phyloP scores from a whole-genome alignment of 352 stramenopile species.

The Pythium phragmitis region DNA sequence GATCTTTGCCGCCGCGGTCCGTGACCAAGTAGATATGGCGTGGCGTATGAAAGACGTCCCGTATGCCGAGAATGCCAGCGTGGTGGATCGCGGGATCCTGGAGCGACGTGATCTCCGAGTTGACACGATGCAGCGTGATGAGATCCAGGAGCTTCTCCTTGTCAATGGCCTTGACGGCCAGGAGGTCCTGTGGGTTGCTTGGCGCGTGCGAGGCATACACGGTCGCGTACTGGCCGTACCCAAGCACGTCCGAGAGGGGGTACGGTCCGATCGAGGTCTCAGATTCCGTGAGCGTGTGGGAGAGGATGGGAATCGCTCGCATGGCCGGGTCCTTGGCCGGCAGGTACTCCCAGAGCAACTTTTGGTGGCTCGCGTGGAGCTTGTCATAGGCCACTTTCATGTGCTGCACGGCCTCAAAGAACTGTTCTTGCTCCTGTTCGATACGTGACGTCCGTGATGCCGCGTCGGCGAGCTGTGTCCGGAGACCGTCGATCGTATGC shows the following conservation, averaged over 20 bases:
- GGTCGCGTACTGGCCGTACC: constrained; percentile 83
- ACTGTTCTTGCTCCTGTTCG: constrained; percentile 85
- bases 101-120: constrained; percentile 78
- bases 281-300: constrained; percentile 46
- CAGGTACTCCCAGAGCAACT: constrained; percentile 80
- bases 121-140: constrained; percentile 70
- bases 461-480: constrained; percentile 40
- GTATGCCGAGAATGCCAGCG: constrained; percentile 56
- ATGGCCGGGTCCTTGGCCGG: constrained; percentile 52
- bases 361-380: constrained; percentile 53
- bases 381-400: constrained; percentile 78
- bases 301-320: constrained; percentile 50
- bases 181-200: constrained; percentile 18
- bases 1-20: constrained; percentile 74
- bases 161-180: constrained; percentile 85
- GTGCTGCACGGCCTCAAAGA: constrained; percentile 71
- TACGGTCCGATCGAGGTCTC: constrained; percentile 63
- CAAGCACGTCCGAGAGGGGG: constrained; percentile 62
- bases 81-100: constrained; percentile 58
- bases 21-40: constrained; percentile 85
- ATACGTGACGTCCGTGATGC: constrained; percentile 68
- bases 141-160: constrained; percentile 82
- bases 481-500: constrained; percentile 40
- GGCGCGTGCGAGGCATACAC: constrained; percentile 53
- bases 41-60: constrained; percentile 77